Percentiles rank a stretch among this genome's conserved stretches.
These are phyloP conservation scores for Mentha longifolia DNA, from an alignment of 257 asterid genomes.

Conservation along the genomic window DNA sequence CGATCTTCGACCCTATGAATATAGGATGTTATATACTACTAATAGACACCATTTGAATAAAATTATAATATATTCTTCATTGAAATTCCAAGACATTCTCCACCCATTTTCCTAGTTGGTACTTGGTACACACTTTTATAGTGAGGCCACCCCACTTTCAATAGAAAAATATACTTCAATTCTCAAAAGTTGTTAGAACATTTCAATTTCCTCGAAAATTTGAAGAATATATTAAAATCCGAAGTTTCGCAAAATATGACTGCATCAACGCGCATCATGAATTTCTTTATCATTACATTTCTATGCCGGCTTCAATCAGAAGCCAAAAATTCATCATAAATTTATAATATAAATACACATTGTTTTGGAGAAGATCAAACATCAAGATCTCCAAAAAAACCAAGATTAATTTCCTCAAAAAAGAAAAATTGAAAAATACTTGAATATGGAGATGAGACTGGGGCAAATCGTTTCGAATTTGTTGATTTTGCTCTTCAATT, in stretches of 20 bases:
- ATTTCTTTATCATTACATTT: neutral
- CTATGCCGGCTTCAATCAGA: constrained; percentile 11
- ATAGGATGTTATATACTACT: no score
- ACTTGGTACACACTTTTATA: no score
- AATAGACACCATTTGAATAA: no score
- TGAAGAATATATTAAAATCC: constrained; percentile 7
- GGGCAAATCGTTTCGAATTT: constrained; percentile 24
- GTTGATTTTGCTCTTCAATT: constrained; percentile 23
- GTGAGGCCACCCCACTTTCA: no score
- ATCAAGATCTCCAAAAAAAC: neutral
- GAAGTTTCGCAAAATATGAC: neutral
- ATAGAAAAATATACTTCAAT: no score
- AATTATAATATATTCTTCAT: no score
- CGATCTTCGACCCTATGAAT: no score
- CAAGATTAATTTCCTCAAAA: neutral
- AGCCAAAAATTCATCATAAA: neutral
- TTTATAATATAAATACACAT: constrained; percentile 25
- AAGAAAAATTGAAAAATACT: no score
- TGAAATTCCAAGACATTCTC: no score
- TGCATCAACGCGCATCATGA: constrained; percentile 6
- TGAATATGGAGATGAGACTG: constrained; percentile 31
- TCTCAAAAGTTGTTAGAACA: neutral
- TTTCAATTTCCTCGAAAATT: constrained; percentile 30
- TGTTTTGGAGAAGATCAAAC: neutral
- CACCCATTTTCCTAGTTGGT: no score